Conservation (phyloP, 257 asterid species). For the Thymus quinquecostatus region DNA sequence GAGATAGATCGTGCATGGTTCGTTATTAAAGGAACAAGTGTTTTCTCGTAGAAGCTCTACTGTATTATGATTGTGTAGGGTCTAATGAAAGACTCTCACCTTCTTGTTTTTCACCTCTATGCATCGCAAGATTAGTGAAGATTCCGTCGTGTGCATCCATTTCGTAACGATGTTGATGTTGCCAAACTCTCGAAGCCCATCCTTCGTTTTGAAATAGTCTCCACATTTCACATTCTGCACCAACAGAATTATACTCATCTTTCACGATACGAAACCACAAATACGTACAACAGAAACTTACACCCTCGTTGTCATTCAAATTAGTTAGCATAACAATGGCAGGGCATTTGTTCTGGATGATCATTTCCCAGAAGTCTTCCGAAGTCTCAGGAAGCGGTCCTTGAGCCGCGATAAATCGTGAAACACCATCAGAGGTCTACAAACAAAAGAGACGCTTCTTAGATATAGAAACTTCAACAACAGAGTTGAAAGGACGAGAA, state of each 20-base stretch:
- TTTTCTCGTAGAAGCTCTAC: too few relatives aligned
- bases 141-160: neutral
- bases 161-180: conserved; percentile 47
- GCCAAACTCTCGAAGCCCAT: conserved; percentile 83
- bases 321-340: conserved; percentile 84
- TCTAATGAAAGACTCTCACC: too few relatives aligned
- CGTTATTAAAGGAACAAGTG: too few relatives aligned
- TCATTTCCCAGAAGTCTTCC: conserved; percentile 96
- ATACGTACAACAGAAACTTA: conserved; percentile 41
- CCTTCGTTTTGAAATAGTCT: conserved; percentile 85
- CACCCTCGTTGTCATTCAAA: conserved; percentile 67
- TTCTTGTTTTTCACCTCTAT: neutral
- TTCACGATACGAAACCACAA: neutral
- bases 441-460: conserved; percentile 21
- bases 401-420: conserved; percentile 89
- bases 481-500: conserved; percentile 8
- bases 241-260: neutral
- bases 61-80: too few relatives aligned
- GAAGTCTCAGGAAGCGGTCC: conserved; percentile 85
- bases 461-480: conserved; percentile 3
- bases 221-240: conserved; percentile 81
- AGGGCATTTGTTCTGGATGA: conserved; percentile 80
- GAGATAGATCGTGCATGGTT: too few relatives aligned
- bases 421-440: conserved; percentile 62
- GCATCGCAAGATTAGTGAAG: neutral